Evolutionary conservation across 257 asterid species (phyloP), one percentile per base, ranked within the genome.

Genomic region (Penstemon davidsonii): DNA sequence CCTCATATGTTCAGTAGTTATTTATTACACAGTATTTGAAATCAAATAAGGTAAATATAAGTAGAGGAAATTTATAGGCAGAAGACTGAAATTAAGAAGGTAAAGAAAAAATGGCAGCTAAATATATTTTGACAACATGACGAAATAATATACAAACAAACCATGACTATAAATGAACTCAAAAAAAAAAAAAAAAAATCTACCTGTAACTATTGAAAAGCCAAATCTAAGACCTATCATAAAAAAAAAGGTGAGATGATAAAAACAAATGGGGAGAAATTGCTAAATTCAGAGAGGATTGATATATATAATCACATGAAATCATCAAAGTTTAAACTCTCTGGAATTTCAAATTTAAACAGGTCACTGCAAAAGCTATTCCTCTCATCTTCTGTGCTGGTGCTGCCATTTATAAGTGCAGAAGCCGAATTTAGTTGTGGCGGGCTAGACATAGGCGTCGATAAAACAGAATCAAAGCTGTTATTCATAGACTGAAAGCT

Each of bases 291-390:
- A 5, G 38, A 36, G 64, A 41, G 4, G n/a, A 42, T 11, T 40
- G 5, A 6, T 25, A 4, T 13, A 40, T 59, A 25, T 39, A 39
- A 40, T 55, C 51, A 81, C 83, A 81, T 69, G 68, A 78, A 78
- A 63, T 73, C 76, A 62, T 66, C 81, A 4, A 78, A 78, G 33
- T 78, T 71, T 50, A 78, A 66, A 69, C 79, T 68, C 77, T 73
- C 82, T 8, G 85, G 84, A 43, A 80, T 80, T 59, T 78, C 86
- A 70, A 81, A 81, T 78, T 70, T 75, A 7, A 78, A 73, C 7
- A 78, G 44, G 42, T 72, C 25, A 62, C 81, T 82, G 72, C 80
- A 82, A 58, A 74, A 74, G 72, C 77, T 64, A 7, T 82, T 75
- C 70, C 62, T 76, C 77, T 79, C 82, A 39, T 74, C 82, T 57